A percentile compares a stretch with the other conserved stretches of the same genome.
phyloP scores from a whole-genome alignment of 2,329 filamentous ascomycete species.

The Huntiella bhutanensis region DNA sequence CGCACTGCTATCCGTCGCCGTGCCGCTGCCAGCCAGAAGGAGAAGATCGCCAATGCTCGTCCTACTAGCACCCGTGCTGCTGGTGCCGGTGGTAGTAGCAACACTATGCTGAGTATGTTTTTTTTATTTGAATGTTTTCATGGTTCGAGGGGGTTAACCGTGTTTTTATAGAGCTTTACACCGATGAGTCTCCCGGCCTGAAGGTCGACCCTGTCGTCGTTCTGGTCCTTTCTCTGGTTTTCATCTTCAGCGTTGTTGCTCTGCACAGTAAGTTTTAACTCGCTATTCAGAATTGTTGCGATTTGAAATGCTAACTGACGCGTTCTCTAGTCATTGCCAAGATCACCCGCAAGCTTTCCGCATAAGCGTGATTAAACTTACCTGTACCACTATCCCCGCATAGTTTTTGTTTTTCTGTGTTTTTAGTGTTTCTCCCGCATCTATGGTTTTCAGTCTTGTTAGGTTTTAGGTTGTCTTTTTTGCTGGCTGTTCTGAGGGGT shows the following conservation, averaged over 20 bases:
- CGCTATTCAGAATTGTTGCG: not conserved
- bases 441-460: constrained; percentile 1
- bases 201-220: constrained; percentile 98
- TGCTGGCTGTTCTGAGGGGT: no score
- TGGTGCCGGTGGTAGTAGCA: constrained; percentile 86
- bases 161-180: constrained; percentile 57
- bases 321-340: constrained; percentile 65
- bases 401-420: constrained; percentile 3
- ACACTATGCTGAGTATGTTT: constrained; percentile 87
- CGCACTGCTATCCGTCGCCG: constrained; percentile 89
- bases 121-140: not conserved
- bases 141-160: not conserved
- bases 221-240: constrained; percentile 85
- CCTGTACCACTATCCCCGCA: constrained; percentile 1
- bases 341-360: constrained; percentile 72
- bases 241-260: constrained; percentile 96
- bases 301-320: constrained; percentile 11
- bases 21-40: constrained; percentile 90
- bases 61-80: constrained; percentile 84
- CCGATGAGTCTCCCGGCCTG: constrained; percentile 88
- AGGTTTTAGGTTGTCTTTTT: constrained; percentile 5
- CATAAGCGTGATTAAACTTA: constrained; percentile 23
- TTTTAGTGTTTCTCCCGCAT: not conserved
- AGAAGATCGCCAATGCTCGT: constrained; percentile 84
- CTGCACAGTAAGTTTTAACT: constrained; percentile 60